Percentiles rank a stretch among this genome's conserved stretches.
phyloP scores from a whole-genome alignment of 306 rosid genomes.

The Dalbergia cultrata region DNA sequence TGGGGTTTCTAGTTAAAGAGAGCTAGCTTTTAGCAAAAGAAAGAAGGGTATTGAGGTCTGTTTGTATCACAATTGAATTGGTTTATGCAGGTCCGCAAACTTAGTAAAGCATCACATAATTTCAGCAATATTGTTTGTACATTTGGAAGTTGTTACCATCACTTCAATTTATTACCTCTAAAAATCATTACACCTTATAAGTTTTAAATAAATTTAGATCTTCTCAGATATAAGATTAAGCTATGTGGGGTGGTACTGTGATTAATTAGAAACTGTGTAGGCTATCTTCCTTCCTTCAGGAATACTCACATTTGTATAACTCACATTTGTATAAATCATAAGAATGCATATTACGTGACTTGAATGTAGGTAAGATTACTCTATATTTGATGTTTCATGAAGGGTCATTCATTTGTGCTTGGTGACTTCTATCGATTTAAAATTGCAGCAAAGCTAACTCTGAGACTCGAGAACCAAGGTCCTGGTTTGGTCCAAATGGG shows the following conservation, averaged over 20 bases:
- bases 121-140: background rate
- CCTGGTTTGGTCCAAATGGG: slow-evolving; percentile 95
- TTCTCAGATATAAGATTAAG: slow-evolving; percentile 20
- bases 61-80: background rate
- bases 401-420: background rate
- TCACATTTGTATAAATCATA: slow-evolving; percentile 11
- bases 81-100: background rate
- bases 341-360: background rate
- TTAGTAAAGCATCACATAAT: background rate
- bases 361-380: slow-evolving; percentile 22
- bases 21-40: background rate
- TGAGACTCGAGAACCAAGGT: slow-evolving; percentile 62
- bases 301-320: slow-evolving; percentile 1
- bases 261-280: background rate
- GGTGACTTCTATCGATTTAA: slow-evolving; percentile 5
- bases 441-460: slow-evolving; percentile 64
- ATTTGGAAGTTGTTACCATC: background rate
- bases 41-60: background rate
- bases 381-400: background rate
- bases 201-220: background rate
- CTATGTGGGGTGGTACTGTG: background rate
- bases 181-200: background rate
- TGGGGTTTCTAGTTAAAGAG: background rate
- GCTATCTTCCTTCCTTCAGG: background rate
- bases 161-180: slow-evolving; percentile 22